These are phyloP conservation scores for Debaryomyces robertsiae DNA, from an alignment of 1,139 yeast species.

Conservation along the genomic window DNA sequence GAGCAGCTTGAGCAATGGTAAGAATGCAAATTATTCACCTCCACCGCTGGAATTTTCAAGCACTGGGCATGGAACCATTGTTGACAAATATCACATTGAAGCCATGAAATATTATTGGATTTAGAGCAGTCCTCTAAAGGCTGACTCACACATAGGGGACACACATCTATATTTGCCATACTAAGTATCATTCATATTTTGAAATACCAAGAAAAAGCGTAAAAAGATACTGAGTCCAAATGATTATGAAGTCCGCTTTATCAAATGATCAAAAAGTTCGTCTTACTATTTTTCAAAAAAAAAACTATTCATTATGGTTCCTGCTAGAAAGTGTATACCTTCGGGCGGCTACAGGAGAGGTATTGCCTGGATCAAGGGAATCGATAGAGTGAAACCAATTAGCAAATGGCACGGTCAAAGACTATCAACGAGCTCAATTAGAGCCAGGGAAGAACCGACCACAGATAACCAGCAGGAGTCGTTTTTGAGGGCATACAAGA, in stretches of 20 bases:
- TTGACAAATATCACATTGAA: constrained; percentile 61
- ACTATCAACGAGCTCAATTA: background rate
- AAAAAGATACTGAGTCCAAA: no score
- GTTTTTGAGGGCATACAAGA: constrained; percentile 48
- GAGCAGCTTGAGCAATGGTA: constrained; percentile 61
- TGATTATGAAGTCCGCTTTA: no score
- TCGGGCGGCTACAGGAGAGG: no score
- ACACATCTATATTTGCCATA: constrained; percentile 19
- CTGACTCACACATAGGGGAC: constrained; percentile 22
- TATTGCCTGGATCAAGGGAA: no score
- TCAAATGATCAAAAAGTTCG: no score
- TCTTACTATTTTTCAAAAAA: no score
- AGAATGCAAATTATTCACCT: constrained; percentile 42
- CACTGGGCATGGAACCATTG: constrained; percentile 67
- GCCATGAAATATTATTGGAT: constrained; percentile 41
- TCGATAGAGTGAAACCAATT: no score
- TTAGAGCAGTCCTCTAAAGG: constrained; percentile 15
- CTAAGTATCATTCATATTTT: background rate
- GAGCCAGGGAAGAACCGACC: background rate
- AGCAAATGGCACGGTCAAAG: no score
- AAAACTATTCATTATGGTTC: no score
- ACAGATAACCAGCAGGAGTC: constrained; percentile 29
- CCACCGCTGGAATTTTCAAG: constrained; percentile 37
- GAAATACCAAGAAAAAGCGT: no score
- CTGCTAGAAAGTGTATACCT: background rate